Evolutionary conservation across 345 rosid genomes (phyloP).

Genomic region (Arabidopsis thaliana): DNA sequence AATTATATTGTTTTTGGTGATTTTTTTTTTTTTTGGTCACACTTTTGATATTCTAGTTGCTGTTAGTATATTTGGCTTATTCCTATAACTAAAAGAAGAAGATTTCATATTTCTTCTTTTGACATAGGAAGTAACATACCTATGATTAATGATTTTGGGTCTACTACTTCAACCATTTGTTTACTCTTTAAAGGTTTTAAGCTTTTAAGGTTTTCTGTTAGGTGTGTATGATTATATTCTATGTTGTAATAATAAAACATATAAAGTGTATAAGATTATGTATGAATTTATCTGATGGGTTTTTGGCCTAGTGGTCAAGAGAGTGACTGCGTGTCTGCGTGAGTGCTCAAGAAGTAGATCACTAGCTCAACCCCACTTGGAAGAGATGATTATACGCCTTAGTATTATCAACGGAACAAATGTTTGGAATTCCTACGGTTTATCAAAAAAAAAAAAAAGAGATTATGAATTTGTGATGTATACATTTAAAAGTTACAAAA

Average conservation of each 20-base stretch:
- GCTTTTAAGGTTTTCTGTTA: not conserved
- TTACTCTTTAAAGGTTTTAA: slow-evolving; percentile 12
- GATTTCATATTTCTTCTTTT: slow-evolving; percentile 2
- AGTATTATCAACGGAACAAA: too few relatives aligned
- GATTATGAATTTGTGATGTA: too few relatives aligned
- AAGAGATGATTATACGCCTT: too few relatives aligned
- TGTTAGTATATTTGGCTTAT: not conserved
- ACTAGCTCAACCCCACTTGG: too few relatives aligned
- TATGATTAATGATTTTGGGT: slow-evolving; percentile 2
- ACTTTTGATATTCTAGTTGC: not conserved
- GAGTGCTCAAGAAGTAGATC: too few relatives aligned
- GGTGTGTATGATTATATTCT: too few relatives aligned
- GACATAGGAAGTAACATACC: not conserved
- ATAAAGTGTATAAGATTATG: not conserved
- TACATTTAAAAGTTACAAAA: not conserved
- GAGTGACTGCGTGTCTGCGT: too few relatives aligned
- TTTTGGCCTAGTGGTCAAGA: too few relatives aligned
- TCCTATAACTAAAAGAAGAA: not conserved
- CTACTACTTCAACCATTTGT: not conserved
- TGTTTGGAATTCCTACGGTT: too few relatives aligned
- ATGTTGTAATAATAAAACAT: not conserved
- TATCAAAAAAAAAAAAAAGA: too few relatives aligned
- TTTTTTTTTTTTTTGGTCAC: not conserved
- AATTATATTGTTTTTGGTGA: too few relatives aligned
- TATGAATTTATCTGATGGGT: too few relatives aligned